Percentiles rank a stretch among this genome's conserved stretches.
Conservation (phyloP, 805 yeast genomes). For the Ogataea minuta region DNA sequence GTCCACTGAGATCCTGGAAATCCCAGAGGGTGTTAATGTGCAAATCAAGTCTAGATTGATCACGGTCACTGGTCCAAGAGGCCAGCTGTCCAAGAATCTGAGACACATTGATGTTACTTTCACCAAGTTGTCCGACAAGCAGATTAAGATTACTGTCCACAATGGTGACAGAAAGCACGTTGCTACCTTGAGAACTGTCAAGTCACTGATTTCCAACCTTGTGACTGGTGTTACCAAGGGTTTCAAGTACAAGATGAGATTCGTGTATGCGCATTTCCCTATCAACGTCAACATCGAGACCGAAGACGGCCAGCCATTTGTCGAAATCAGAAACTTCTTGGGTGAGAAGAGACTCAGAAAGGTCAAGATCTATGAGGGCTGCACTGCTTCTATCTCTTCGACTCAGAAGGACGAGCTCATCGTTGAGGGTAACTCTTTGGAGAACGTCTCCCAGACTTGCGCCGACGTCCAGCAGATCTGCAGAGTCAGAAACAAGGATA, state of each 20-base stretch:
- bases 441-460: slow-evolving; percentile 96
- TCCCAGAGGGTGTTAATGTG: slow-evolving; percentile 93
- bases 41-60: slow-evolving; percentile 87
- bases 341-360: slow-evolving; percentile 98
- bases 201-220: slow-evolving; percentile 90
- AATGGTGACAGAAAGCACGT: slow-evolving; percentile 99
- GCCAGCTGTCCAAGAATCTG: slow-evolving; percentile 84
- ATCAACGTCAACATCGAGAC: slow-evolving; percentile 93
- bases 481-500: slow-evolving; percentile 99
- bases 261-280: slow-evolving; percentile 99
- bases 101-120: slow-evolving; percentile 95
- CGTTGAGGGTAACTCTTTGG: slow-evolving; percentile 92
- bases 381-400: slow-evolving; percentile 74
- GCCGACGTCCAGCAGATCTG: slow-evolving; percentile 98
- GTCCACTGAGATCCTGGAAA: slow-evolving; percentile 54
- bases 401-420: slow-evolving; percentile 92
- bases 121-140: slow-evolving; percentile 67
- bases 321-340: slow-evolving; percentile 99
- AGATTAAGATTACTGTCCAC: slow-evolving; percentile 88
- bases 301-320: slow-evolving; percentile 66
- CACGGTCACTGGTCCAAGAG: slow-evolving; percentile 97
- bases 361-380: slow-evolving; percentile 87
- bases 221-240: slow-evolving; percentile 99
- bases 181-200: slow-evolving; percentile 98
- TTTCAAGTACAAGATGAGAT: slow-evolving; percentile 99